Evolutionary conservation across 2,329 filamentous ascomycete species (phyloP).

Genomic region (Aureobasidium sp.): DNA sequence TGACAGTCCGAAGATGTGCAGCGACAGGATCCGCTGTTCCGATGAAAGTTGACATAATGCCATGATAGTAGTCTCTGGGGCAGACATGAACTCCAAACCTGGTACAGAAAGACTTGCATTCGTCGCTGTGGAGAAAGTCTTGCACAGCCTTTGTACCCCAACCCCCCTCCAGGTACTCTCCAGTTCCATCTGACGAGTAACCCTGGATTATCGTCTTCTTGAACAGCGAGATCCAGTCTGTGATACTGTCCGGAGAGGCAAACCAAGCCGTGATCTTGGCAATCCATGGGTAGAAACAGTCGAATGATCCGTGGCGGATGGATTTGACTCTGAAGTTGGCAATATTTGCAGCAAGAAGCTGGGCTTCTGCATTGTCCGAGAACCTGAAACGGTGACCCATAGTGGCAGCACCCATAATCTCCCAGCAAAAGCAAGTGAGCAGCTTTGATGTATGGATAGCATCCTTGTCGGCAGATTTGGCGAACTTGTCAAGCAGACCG

Average conservation of each 20-base stretch:
- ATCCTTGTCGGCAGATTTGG: neutral
- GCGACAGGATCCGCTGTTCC: neutral
- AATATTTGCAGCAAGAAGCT: neutral
- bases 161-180: neutral
- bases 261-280: neutral
- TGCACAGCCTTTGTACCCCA: neutral
- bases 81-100: neutral
- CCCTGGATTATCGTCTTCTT: neutral
- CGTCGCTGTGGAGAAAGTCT: neutral
- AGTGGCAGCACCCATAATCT: slow-evolving; percentile 18
- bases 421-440: slow-evolving; percentile 18
- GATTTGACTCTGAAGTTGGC: slow-evolving; percentile 17
- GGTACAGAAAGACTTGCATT: neutral
- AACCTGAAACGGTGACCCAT: slow-evolving; percentile 18
- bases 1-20: neutral
- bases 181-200: too few species aligned
- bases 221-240: neutral
- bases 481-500: slow-evolving; percentile 12
- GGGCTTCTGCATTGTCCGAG: slow-evolving; percentile 3
- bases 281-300: slow-evolving; percentile 19
- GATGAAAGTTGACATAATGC: neutral
- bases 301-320: slow-evolving; percentile 18
- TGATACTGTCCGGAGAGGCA: neutral
- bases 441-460: slow-evolving; percentile 14
- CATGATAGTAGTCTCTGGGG: neutral